phyloP scores from a whole-genome alignment of 352 stramenopile genomes.

The Pythium periplocum region DNA sequence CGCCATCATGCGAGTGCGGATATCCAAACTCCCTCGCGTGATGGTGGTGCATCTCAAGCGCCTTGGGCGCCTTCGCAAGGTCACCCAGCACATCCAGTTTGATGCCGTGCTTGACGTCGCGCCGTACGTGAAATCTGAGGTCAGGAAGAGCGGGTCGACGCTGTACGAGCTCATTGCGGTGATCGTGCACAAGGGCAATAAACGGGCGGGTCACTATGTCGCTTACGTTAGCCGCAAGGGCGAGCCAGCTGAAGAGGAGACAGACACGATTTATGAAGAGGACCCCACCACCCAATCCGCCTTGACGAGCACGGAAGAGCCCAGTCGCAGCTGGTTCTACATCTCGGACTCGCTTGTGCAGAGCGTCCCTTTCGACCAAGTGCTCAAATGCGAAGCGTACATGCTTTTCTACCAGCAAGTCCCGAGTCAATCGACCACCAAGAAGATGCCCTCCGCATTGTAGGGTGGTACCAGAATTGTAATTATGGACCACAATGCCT shows the following conservation, averaged over 20 bases:
- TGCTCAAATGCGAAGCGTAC: conserved; percentile 72
- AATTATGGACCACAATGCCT: too few relatives aligned
- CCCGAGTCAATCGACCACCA: neutral
- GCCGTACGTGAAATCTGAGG: conserved; percentile 26
- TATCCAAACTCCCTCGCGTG: conserved; percentile 45
- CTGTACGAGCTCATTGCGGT: conserved; percentile 61
- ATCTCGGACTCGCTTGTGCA: conserved; percentile 66
- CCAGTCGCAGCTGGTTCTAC: conserved; percentile 53
- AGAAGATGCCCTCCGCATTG: neutral
- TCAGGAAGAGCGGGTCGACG: conserved; percentile 7
- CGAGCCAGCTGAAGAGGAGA: neutral
- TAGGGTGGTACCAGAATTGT: too few relatives aligned
- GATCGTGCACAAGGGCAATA: conserved; percentile 70
- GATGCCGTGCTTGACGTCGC: conserved; percentile 46
- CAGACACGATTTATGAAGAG: conserved; percentile 18
- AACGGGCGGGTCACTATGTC: conserved; percentile 63
- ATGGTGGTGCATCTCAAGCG: conserved; percentile 73
- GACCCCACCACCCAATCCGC: conserved; percentile 10
- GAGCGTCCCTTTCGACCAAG: conserved; percentile 49
- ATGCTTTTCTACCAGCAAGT: conserved; percentile 64
- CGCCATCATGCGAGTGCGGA: conserved; percentile 45
- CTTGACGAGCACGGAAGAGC: conserved; percentile 13
- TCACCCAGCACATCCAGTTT: conserved; percentile 66
- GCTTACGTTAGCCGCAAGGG: conserved; percentile 53
- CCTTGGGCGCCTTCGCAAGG: conserved; percentile 41